Evolutionary conservation across 805 yeast genomes (phyloP).

Genomic region (Soucietia sequanensis): DNA sequence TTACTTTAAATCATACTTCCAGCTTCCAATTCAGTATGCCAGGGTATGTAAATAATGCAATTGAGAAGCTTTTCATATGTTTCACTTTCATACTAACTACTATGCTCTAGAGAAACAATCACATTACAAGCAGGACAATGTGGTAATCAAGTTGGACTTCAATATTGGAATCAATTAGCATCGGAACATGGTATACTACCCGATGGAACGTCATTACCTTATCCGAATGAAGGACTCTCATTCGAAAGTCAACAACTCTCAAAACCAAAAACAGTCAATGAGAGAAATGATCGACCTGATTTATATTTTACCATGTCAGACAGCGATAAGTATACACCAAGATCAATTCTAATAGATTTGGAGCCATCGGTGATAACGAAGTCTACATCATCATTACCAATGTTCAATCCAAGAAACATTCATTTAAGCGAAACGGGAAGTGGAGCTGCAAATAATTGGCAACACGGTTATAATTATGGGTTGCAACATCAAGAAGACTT

Average conservation of each 20-base stretch:
- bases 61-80: neutral
- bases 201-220: conserved; percentile 54
- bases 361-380: conserved; percentile 86
- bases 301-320: conserved; percentile 79
- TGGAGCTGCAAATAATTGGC: conserved; percentile 98
- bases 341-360: conserved; percentile 80
- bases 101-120: conserved; percentile 54
- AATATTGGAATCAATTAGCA: conserved; percentile 89
- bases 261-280: conserved; percentile 10
- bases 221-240: conserved; percentile 22
- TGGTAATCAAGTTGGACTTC: conserved; percentile 93
- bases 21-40: too few species aligned
- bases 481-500: conserved; percentile 67
- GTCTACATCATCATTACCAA: conserved; percentile 49
- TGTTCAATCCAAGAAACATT: conserved; percentile 82
- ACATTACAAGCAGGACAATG: conserved; percentile 87
- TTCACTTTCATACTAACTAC: conserved; percentile 15
- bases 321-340: conserved; percentile 78
- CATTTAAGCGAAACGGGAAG: conserved; percentile 78
- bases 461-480: conserved; percentile 82
- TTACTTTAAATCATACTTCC: too few species aligned
- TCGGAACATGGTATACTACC: conserved; percentile 79
- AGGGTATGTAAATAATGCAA: neutral
- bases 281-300: conserved; percentile 67
- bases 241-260: conserved; percentile 11